A percentile compares a stretch with the other conserved stretches of the same genome.
phyloP scores from a whole-genome alignment of 495 filamentous ascomycete genomes.

The Talaromyces proteolyticus region DNA sequence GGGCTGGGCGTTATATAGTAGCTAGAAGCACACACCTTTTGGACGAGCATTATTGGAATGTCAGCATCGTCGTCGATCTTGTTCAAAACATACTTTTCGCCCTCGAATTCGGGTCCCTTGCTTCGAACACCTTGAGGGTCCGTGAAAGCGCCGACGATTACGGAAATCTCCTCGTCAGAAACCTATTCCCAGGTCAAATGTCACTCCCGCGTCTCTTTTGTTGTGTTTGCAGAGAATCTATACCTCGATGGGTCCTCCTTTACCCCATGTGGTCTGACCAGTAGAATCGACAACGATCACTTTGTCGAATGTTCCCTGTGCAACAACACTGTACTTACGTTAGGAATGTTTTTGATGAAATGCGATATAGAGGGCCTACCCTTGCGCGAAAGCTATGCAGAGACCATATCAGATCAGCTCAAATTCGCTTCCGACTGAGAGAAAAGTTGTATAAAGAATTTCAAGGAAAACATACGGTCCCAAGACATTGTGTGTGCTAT shows the following conservation, averaged over 20 bases:
- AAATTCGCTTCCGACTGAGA: neutral
- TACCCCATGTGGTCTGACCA: slow-evolving; percentile 3
- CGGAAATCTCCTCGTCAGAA: slow-evolving; percentile 31
- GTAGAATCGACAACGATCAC: slow-evolving; percentile 2
- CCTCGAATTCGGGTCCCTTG: slow-evolving; percentile 62
- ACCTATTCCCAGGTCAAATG: slow-evolving; percentile 19
- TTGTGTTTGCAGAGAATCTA: neutral
- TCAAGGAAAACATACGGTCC: neutral
- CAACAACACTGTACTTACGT: neutral
- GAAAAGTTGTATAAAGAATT: neutral
- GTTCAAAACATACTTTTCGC: slow-evolving; percentile 66
- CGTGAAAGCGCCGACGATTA: slow-evolving; percentile 25
- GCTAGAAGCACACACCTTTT: slow-evolving; percentile 55
- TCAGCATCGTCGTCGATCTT: slow-evolving; percentile 63
- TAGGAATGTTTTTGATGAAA: neutral
- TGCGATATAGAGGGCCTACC: neutral
- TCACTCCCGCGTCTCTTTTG: neutral
- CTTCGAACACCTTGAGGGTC: slow-evolving; percentile 23
- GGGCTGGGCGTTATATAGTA: neutral
- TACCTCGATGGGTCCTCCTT: neutral
- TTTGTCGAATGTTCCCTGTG: slow-evolving; percentile 4
- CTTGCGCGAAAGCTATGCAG: neutral
- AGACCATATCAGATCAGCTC: neutral
- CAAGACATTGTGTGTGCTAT: slow-evolving; percentile 3
- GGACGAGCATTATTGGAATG: slow-evolving; percentile 55